A percentile compares a stretch with the other conserved stretches of the same genome.
Conservation (phyloP, 2,329 filamentous ascomycete species). For the Xylariales sp. region DNA sequence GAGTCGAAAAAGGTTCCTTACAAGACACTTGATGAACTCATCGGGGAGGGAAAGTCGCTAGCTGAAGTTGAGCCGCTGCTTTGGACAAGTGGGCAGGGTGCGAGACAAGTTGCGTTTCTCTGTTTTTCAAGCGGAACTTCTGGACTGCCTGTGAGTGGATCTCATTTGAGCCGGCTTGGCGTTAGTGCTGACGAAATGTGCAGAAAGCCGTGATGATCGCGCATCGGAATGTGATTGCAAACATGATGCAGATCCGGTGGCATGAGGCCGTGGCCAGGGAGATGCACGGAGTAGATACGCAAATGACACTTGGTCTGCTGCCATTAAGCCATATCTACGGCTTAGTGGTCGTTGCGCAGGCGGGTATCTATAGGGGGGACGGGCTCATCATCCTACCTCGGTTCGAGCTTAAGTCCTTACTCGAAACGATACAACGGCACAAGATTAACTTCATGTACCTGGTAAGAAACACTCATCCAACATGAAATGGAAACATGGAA, state of each 20-base stretch:
- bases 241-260: slow-evolving; percentile 56
- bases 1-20: slow-evolving; percentile 40
- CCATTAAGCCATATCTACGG: slow-evolving; percentile 77
- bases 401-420: slow-evolving; percentile 62
- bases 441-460: slow-evolving; percentile 63
- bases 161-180: not conserved
- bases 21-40: slow-evolving; percentile 59
- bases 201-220: slow-evolving; percentile 77
- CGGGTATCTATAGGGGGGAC: slow-evolving; percentile 64
- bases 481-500: no score
- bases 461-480: no score
- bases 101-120: slow-evolving; percentile 61
- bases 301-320: slow-evolving; percentile 56
- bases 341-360: slow-evolving; percentile 65
- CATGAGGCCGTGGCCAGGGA: slow-evolving; percentile 32
- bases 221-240: slow-evolving; percentile 70
- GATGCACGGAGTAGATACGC: slow-evolving; percentile 23
- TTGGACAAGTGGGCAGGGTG: slow-evolving; percentile 56
- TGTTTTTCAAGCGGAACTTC: slow-evolving; percentile 73
- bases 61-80: slow-evolving; percentile 44
- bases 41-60: slow-evolving; percentile 50
- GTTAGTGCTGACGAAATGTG: not conserved
- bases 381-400: slow-evolving; percentile 65
- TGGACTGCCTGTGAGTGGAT: slow-evolving; percentile 54
- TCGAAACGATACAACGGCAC: slow-evolving; percentile 60